Evolutionary conservation across 2,329 filamentous ascomycete genomes (phyloP), one percentile per base, ranked within the genome.

Genomic region (Thermochaetoides dissita): DNA sequence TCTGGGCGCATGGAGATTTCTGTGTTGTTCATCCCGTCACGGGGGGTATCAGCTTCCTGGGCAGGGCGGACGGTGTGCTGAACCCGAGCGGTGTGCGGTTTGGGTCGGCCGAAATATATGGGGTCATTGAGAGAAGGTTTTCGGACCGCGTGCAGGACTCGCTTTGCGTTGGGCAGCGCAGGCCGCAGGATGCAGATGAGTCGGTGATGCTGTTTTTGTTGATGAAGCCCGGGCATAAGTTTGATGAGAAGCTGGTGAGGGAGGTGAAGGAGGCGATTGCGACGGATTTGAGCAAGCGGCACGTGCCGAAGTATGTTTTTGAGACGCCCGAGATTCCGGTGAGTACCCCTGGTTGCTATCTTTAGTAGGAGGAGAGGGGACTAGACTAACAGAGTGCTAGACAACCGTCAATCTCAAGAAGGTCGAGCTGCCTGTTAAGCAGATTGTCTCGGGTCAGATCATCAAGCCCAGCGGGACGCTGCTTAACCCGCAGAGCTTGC

Each of bases 1-100:
- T 84, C 1, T 91, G 84, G 85, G 81, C 82, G 0, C 85, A 91
- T 49, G 84, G 84, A 17, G 85, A 91, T 55, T 89, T 88, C 57
- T 78, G 84, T 53, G 70, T 72, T 32, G 63, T 83, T 10, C 76
- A 89, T 53, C 82, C 83, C 0, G 49, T 62, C 4, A 88, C 83
- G 1, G 72, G 75, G 6, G 71, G 75, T 37, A 57, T 86, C 6
- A 57, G 72, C 9, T 79, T 88, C 50, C 68, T 84, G 0, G 82
- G 82, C 1, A 69, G 83, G 2, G 80, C 76, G 2, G 84, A 91
- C 54, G 84, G 84, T 9, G 84, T 91, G 2, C 62, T 91, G 40
- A 91, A 91, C 55, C 84, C 84, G 0, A 78, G 72, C 6, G 84
- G 84, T 0, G 77, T 91, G 8, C 70, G 84, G 0, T 93, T 91